Base-by-base conservation (phyloP, 768 basidiomycete genomes). In the Trametes cubensis region DNA sequence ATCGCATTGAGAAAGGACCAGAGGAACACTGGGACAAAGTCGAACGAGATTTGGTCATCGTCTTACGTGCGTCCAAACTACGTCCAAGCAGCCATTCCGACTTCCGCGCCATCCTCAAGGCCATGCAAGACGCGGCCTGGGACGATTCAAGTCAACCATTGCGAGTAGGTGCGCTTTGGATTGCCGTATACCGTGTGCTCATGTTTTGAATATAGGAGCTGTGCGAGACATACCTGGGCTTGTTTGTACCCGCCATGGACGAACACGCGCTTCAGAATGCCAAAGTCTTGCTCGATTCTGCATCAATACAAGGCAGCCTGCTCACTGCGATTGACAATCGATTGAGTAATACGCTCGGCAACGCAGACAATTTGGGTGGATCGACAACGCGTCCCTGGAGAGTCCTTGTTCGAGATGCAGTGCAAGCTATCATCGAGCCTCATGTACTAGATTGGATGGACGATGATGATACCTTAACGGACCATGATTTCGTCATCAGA, bases 401-500 rank as follows among this genome's bases (percentile, higher is more conserved):
- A 26, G 30, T 23, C 20, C 55, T 34, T 28, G 65, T 62, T 17
- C 65, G 52, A 20, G 46, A 25, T 13, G 62, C 46, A 13, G 69
- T 67, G 2, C 55, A 80, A 72, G 68, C 63, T 1, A 74, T 88
- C 44, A 74, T 84, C n/a, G 66, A 75, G 56, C 80, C 82, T 20
- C 78, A 81, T 58, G 70, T 77, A 1, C 66, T 83, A 7, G 67
- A 75, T 14, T 88, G 85, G 87, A 84, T 83, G 79, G 82, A 82
- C 25, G 81, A 83, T 49, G 84, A 85, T 49, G 76, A 77, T 45
- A 30, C 63, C 10, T 67, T 80, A 20, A 66, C 77, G 2, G 79
- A 83, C 41, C 66, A 71, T 6, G 71, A 80, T 18, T 83, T 81
- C 48, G 75, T 77, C 21, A 61, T 71, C 34, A 77, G 79, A 34